Evolutionary conservation across 2,329 filamentous ascomycete genomes (phyloP), one percentile per base, ranked within the genome.

Genomic region (Fusarium heterosporum): DNA sequence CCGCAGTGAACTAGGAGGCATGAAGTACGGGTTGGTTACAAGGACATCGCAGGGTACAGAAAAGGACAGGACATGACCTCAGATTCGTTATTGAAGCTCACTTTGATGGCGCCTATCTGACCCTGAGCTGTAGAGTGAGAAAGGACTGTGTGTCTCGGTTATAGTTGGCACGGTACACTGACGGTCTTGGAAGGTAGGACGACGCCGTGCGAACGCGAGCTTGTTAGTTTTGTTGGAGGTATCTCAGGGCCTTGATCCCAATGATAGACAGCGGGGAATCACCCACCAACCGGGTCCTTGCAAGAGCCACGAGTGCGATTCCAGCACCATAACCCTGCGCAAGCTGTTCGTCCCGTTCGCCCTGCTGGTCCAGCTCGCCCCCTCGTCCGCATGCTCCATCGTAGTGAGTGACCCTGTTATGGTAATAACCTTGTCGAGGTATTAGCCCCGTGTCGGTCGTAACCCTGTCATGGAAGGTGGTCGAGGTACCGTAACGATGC

Each of bases 401-500:
- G 64, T 49, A 63, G 22, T 55, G 41, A 58, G 17, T 40, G 62
- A 50, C 66, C 66, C 67, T 59, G 61, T 32, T 62, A 69, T 69
- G 69, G 69, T 71, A 70, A 69, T 71, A 70, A 69, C 69, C 69
- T 71, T 68, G 70, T 69, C 63, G 66, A 58, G 68, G 58, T 68
- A 66, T 52, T 60, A 67, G 64, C 64, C 68, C 70, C 69, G 69
- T 72, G 70, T 64, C 56, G 58, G 68, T 68, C 64, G 59, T 73
- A 72, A 72, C 70, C 70, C 64, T 73, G 70, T 69, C 70, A 72
- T 61, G 70, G 70, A 72, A 72, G 70, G 66, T 73, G 70, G 55
- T 64, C 53, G 71, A 70, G 61, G 29, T 63, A 63, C 41, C 39
- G 43, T 43, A 50, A 63, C 46, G 58, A 43, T 38, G 50, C 50